phyloP scores from a whole-genome alignment of 331 rosid species.

The Acacia concinna region DNA sequence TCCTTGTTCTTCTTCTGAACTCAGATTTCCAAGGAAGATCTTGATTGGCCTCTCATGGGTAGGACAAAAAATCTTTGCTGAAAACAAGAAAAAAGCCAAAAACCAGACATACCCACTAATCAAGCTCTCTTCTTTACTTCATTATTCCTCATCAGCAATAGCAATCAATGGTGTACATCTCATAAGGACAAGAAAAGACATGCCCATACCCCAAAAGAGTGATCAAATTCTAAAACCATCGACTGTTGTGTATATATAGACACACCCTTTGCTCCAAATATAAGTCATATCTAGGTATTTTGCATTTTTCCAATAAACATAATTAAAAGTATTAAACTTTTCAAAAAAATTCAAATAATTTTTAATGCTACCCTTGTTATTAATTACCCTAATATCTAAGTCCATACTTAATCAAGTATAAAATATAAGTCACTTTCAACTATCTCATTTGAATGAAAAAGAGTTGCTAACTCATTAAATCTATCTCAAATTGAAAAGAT shows the following conservation, averaged over 20 bases:
- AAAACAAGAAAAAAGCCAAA: not conserved
- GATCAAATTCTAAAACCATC: not conserved
- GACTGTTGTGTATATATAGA: not conserved
- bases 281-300: not conserved
- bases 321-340: too few relatives aligned
- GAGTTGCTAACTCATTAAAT: too few relatives aligned
- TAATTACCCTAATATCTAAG: too few relatives aligned
- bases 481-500: too few relatives aligned
- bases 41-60: not conserved
- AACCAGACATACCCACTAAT: not conserved
- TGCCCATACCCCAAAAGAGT: not conserved
- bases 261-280: not conserved
- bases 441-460: too few relatives aligned
- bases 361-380: too few relatives aligned
- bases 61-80: not conserved
- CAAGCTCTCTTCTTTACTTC: not conserved
- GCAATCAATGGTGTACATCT: not conserved
- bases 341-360: not conserved
- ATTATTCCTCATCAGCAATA: not conserved
- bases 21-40: conserved; percentile 21
- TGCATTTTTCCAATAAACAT: not conserved
- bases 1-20: not conserved
- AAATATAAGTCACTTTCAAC: not conserved
- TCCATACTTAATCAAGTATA: accelerated
- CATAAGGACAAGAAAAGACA: not conserved